A percentile compares a stretch with the other conserved stretches of the same genome.
Evolutionary conservation across 176 grass and related monocot species (phyloP).

Genomic region (Ananas comosus): DNA sequence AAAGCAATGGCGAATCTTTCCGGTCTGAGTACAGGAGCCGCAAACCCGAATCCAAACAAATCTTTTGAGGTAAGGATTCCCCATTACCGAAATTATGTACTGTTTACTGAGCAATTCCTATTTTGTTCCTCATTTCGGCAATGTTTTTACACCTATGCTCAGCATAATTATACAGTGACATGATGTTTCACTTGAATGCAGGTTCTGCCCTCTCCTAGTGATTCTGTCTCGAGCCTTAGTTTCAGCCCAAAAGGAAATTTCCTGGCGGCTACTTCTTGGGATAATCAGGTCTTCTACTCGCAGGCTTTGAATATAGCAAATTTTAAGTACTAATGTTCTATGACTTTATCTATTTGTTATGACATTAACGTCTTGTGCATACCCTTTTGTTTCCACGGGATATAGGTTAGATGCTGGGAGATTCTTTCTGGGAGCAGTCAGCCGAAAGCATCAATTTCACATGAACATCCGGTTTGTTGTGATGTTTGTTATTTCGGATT

Average conservation of each 20-base stretch:
- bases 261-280: constrained; percentile 62
- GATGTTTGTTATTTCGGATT: constrained; percentile 2
- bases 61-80: constrained; percentile 37
- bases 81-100: too few relatives aligned
- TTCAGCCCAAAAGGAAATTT: constrained; percentile 59
- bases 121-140: not conserved
- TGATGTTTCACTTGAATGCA: constrained; percentile 19
- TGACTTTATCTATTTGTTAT: constrained; percentile 5
- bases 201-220: constrained; percentile 39
- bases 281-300: constrained; percentile 38
- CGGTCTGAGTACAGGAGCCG: constrained; percentile 7
- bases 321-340: not conserved
- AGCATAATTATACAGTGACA: not conserved
- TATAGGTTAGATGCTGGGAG: constrained; percentile 94
- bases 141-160: not conserved
- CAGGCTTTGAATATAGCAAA: constrained; percentile 2
- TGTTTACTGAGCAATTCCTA: not conserved
- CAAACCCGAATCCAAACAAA: constrained; percentile 48
- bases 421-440: constrained; percentile 68
- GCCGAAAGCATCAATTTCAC: constrained; percentile 82
- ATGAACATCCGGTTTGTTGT: constrained; percentile 72
- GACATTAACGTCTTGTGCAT: not conserved
- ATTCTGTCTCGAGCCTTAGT: constrained; percentile 53
- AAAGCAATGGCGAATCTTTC: constrained; percentile 38
- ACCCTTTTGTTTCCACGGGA: not conserved